Base-by-base conservation (phyloP, 1,284 basidiomycete species). In the Trichosporon sp. region DNA sequence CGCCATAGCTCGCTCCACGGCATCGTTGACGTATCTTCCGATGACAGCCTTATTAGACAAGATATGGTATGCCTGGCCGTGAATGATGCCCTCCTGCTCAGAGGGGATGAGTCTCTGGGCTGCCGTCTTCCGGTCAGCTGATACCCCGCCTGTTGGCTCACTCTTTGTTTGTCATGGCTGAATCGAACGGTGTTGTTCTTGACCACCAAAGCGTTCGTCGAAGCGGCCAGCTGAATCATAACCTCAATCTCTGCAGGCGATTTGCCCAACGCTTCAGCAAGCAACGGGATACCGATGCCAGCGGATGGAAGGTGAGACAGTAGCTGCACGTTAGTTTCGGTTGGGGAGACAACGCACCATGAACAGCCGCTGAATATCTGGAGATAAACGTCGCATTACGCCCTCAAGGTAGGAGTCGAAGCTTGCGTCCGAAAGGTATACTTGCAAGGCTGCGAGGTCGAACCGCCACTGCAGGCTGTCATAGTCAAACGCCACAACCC, bases 131-230 rank as follows among this genome's bases (percentile, higher is more conserved):
- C 6, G 19, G 66, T 74, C 51, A 74, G 71, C 48, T 43, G 26
- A 26, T 26, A 26, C 26, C 26, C 26, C 26, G 26, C 26, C 26
- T 26, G 26, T 26, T 5, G 2, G 70, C 78, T 51, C 51, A 79
- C 78, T 38, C 77, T 68, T 61, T 80, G 79, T 1, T 79, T 76
- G 66, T 81, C 79, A 68, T 84, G 81, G 0, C 77, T 72, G 72
- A 83, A 84, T 1, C 74, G 65, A 1, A 78, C 75, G 4, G n/a
- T 32, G 54, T 69, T 38, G 64, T 63, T 31, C 1, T 68, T 43
- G 4, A 74, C 37, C 0, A 69, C 61, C 2, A 76, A 43, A 0
- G 70, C 67, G 0, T 78, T 79, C 4, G 73, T 70, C 2, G 38
- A 66, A 8, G 66, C 46, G 6, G 71, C 72, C 10, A 71, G 61